A percentile compares a stretch with the other conserved stretches of the same genome.
phyloP scores from a whole-genome alignment of 768 basidiomycete species.

The Tylopilus intermedius region DNA sequence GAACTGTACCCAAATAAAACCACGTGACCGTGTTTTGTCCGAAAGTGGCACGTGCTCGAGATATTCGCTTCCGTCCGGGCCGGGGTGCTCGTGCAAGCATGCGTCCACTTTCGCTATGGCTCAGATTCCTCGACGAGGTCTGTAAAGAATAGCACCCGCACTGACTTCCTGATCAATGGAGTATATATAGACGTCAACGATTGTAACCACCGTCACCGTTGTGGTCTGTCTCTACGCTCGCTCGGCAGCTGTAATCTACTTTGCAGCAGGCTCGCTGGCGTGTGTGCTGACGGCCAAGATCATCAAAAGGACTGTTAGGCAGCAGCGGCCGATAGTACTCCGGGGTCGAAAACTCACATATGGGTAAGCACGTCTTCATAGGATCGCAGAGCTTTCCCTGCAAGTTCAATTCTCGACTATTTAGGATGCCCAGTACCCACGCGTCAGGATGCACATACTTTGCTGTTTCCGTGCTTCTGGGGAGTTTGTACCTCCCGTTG shows the following conservation, averaged over 20 bases:
- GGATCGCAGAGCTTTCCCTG: background rate
- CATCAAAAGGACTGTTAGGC: constrained; percentile 56
- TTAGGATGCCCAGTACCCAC: constrained; percentile 82
- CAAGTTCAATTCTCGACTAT: background rate
- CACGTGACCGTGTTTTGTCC: constrained; percentile 30
- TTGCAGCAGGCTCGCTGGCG: constrained; percentile 49
- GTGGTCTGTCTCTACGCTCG: constrained; percentile 51
- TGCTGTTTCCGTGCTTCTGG: constrained; percentile 55
- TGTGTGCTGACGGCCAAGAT: constrained; percentile 58
- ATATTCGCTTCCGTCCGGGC: too few species aligned
- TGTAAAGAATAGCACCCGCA: background rate
- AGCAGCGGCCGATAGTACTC: constrained; percentile 49
- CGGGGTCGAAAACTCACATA: constrained; percentile 50
- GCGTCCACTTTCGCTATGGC: constrained; percentile 18
- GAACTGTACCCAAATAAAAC: constrained; percentile 29
- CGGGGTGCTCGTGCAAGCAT: background rate
- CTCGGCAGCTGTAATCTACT: constrained; percentile 59
- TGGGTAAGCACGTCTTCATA: constrained; percentile 46
- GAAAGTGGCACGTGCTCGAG: constrained; percentile 7
- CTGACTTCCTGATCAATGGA: constrained; percentile 4
- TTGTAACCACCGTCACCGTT: constrained; percentile 50
- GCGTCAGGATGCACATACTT: constrained; percentile 65
- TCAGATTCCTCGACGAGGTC: constrained; percentile 33
- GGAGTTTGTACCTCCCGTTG: constrained; percentile 52
- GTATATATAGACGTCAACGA: constrained; percentile 49